Percentiles rank a stretch among this genome's conserved stretches.
phyloP scores from a whole-genome alignment of 176 grass and related monocot species.

The Puya raimondii region DNA sequence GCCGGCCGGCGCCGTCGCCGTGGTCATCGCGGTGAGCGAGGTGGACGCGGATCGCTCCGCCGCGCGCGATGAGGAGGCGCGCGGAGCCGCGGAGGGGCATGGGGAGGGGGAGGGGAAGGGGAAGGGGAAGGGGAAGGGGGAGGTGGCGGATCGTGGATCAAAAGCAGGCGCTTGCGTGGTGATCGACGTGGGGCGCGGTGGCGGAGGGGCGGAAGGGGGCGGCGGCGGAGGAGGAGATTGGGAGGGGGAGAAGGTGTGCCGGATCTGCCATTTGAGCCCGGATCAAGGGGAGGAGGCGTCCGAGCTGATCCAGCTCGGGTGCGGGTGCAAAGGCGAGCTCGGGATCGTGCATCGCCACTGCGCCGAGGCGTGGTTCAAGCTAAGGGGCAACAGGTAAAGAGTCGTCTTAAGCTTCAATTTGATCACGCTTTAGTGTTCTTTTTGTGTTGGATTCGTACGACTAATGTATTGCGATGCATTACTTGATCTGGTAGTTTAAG shows the following conservation, averaged over 20 bases:
- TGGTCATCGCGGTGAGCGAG: too few relatives aligned
- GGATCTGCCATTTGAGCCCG: slow-evolving; percentile 60
- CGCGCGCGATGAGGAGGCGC: too few relatives aligned
- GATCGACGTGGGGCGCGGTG: background rate
- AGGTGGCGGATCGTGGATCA: slow-evolving; percentile 3
- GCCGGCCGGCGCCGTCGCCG: too few relatives aligned
- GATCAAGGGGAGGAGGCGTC: slow-evolving; percentile 20
- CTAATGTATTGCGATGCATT: too few relatives aligned
- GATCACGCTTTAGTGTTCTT: background rate
- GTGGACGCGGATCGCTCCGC: too few relatives aligned
- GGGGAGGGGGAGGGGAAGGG: background rate
- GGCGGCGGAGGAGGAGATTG: background rate
- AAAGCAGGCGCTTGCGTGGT: background rate
- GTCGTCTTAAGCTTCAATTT: background rate
- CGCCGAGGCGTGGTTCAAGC: slow-evolving; percentile 71
- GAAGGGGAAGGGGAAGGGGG: background rate
- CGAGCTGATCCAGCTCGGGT: slow-evolving; percentile 50
- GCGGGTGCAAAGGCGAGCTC: slow-evolving; percentile 64
- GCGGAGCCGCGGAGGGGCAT: too few relatives aligned
- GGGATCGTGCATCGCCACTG: slow-evolving; percentile 53
- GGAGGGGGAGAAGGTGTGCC: slow-evolving; percentile 22
- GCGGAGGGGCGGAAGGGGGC: background rate
- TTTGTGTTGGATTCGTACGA: background rate
- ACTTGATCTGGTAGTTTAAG: too few relatives aligned
- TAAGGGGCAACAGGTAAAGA: slow-evolving; percentile 53